Conservation (phyloP, 83 land plant genomes). For the Picea abies region DNA sequence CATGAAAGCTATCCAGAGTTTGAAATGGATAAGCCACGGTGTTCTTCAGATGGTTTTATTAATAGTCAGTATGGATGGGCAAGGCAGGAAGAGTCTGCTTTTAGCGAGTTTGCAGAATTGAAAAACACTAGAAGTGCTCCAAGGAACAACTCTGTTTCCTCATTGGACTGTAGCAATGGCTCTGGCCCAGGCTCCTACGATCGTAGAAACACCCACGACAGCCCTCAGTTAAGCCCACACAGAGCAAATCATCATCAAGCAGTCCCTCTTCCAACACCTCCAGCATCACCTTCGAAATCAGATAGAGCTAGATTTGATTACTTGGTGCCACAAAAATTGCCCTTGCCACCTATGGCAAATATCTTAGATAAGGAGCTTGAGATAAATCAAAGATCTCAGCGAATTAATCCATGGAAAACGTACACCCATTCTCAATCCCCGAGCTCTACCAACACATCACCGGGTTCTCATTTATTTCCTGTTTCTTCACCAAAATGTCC, state of each 20-base stretch:
- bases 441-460: neutral
- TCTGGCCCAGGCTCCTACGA: neutral
- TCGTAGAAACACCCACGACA: neutral
- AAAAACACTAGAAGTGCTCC: neutral
- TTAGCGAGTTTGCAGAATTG: neutral
- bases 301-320: neutral
- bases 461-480: neutral
- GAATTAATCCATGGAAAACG: neutral
- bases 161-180: neutral
- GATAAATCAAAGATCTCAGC: slow-evolving; percentile 5
- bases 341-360: slow-evolving; percentile 6
- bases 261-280: slow-evolving; percentile 17
- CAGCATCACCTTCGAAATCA: slow-evolving; percentile 14
- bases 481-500: slow-evolving; percentile 14
- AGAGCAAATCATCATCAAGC: neutral
- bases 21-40: neutral
- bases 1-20: neutral
- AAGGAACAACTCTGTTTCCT: neutral
- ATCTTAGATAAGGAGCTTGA: neutral
- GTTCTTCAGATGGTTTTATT: slow-evolving; percentile 2
- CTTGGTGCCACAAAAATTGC: slow-evolving; percentile 9
- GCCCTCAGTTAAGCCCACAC: slow-evolving; percentile 15
- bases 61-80: neutral
- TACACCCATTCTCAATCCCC: neutral
- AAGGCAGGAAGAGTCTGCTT: neutral